phyloP scores from a whole-genome alignment of 192 early-diverging fungal species.

The Cladochytrium replicatum region DNA sequence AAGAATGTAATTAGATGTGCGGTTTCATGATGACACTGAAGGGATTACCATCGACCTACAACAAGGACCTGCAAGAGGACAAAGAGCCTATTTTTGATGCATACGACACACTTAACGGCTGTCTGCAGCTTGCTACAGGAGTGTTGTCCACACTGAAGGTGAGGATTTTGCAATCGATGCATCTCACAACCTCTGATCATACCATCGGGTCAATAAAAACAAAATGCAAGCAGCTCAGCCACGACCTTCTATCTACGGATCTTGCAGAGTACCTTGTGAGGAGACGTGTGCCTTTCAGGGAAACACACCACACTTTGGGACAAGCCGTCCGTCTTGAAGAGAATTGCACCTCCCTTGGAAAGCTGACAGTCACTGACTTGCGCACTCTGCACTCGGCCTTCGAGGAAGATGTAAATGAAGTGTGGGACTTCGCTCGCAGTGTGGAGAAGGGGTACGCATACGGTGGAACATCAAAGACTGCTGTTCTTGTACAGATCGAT shows the following conservation, averaged over 20 bases:
- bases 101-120: slow-evolving; percentile 77
- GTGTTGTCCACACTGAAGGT: slow-evolving; percentile 83
- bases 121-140: slow-evolving; percentile 84
- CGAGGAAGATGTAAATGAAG: slow-evolving; percentile 63
- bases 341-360: slow-evolving; percentile 53
- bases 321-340: slow-evolving; percentile 89
- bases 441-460: slow-evolving; percentile 79
- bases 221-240: slow-evolving; percentile 76
- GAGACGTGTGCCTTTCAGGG: slow-evolving; percentile 97
- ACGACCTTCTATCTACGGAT: slow-evolving; percentile 96
- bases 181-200: neutral
- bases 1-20: slow-evolving; percentile 44
- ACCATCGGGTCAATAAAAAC: slow-evolving; percentile 67
- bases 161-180: neutral
- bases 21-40: slow-evolving; percentile 99
- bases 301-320: slow-evolving; percentile 97
- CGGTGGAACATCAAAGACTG: slow-evolving; percentile 77
- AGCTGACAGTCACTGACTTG: slow-evolving; percentile 71
- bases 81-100: slow-evolving; percentile 99
- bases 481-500: slow-evolving; percentile 75
- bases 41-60: slow-evolving; percentile 94
- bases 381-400: slow-evolving; percentile 78
- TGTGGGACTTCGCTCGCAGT: slow-evolving; percentile 88
- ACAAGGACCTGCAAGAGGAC: slow-evolving; percentile 98
- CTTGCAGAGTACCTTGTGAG: slow-evolving; percentile 97